These are phyloP conservation scores for Microcyclosporella mali DNA, from an alignment of 2,329 filamentous ascomycete species.

Conservation along the genomic window DNA sequence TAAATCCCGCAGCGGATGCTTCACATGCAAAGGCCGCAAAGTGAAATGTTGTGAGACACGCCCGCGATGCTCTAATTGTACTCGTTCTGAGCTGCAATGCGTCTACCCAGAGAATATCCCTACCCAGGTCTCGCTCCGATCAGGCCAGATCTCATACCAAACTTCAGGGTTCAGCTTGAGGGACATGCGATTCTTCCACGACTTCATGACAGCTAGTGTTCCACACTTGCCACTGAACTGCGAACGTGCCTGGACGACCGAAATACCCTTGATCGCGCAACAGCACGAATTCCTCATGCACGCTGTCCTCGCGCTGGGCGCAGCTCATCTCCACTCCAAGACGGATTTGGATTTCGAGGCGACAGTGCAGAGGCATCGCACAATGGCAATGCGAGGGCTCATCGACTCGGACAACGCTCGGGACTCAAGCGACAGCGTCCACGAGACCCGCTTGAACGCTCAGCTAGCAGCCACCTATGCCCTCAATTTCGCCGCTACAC, in stretches of 20 bases:
- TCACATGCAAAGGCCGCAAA: not conserved
- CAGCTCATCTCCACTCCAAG: not conserved
- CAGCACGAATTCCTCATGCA: slow-evolving; percentile 1
- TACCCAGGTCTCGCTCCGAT: not conserved
- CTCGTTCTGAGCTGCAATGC: not conserved
- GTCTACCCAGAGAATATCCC: not conserved
- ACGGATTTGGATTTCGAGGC: not conserved
- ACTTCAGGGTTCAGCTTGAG: not conserved
- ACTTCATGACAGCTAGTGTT: slow-evolving; percentile 1
- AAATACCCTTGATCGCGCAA: not conserved
- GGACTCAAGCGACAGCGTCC: not conserved
- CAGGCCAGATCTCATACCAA: not conserved
- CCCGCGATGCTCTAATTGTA: not conserved
- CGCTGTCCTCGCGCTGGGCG: not conserved
- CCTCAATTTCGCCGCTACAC: not conserved
- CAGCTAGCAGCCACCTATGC: slow-evolving; percentile 1
- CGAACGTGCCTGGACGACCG: not conserved
- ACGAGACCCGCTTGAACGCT: not conserved
- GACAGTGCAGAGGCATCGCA: not conserved
- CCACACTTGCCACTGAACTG: not conserved
- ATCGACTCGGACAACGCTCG: not conserved
- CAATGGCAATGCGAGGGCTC: not conserved
- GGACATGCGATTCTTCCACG: not conserved
- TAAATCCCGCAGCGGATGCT: slow-evolving; percentile 1
- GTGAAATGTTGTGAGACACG: slow-evolving; percentile 1